Base-by-base conservation (phyloP, 2,329 filamentous ascomycete species). In the Calonectria pseudoreteaudii region DNA sequence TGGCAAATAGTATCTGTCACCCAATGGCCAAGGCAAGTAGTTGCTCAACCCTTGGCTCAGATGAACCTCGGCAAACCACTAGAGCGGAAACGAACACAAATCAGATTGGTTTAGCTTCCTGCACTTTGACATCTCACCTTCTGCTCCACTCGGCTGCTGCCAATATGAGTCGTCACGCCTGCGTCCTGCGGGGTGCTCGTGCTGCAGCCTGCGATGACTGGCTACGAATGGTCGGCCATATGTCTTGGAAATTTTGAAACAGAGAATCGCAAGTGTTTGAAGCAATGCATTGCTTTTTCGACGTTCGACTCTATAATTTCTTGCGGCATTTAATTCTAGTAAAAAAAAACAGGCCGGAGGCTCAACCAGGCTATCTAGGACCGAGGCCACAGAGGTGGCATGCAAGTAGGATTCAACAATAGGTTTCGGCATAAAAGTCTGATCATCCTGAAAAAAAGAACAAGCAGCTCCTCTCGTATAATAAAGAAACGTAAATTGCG, bases 41-140 rank as follows among this genome's bases (percentile, higher is more conserved):
- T 16, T n/a, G 23, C 16, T 31, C 7, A 2, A 20, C 9, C 18
- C 20, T 41, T 14, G 18, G 26, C 28, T 49, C 6, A 44, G 4
- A 10, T 31, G 23, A 20, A 56, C 68, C 68, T 70, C 68, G 58
- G 68, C 20, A 70, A 70, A 56, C 26, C 11, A n/a, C 68, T 44
- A 47, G 53, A 70, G 67, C 16, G 14, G 30, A 36, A 62, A 38
- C 36, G 7, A 30, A 18, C 14, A 38, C 56, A 36, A 41, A 41
- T 44, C 41, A 3, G 41, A 20, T 18, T 44, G 18, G 41, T 44
- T 44, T 44, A 41, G 4, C 41, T n/a, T 47, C 10, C 20, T 47
- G 41, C 41, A n/a, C n/a, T 47, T 18, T 47, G n/a, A 3, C 44
- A n/a, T 47, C 44, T 23, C 44, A 23, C 44, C 13, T 8, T 10